Evolutionary conservation across 352 stramenopile species (phyloP).

Genomic region (Phytophthora meadii): DNA sequence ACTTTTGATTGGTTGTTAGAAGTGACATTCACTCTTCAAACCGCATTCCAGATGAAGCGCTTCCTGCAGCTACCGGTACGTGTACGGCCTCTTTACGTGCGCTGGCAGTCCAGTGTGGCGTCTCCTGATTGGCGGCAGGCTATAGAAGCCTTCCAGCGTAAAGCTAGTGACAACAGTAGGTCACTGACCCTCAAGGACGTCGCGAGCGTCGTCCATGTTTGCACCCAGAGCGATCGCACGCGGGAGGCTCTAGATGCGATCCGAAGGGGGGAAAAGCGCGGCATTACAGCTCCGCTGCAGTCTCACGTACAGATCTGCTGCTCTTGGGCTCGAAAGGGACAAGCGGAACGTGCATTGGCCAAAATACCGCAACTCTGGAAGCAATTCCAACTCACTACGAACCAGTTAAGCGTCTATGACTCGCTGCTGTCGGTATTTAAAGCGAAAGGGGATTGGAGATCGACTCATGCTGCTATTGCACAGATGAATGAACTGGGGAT

Average conservation of each 20-base stretch:
- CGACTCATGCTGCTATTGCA: conserved; percentile 55
- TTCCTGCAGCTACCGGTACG: no score
- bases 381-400: conserved; percentile 24
- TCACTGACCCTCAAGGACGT: conserved; percentile 34
- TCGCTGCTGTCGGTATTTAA: conserved; percentile 68
- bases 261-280: conserved; percentile 44
- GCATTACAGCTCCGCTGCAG: conserved; percentile 36
- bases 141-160: conserved; percentile 55
- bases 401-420: conserved; percentile 45
- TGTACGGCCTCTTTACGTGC: not conserved
- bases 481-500: conserved; percentile 71
- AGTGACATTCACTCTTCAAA: no score
- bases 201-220: conserved; percentile 43
- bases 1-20: no score
- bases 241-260: conserved; percentile 65
- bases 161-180: conserved; percentile 24
- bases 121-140: conserved; percentile 52
- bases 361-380: conserved; percentile 40
- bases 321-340: conserved; percentile 55
- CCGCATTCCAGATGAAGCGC: no score
- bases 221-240: conserved; percentile 48
- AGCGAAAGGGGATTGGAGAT: conserved; percentile 65
- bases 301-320: conserved; percentile 60
- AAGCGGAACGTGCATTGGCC: conserved; percentile 51
- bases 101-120: conserved; percentile 9